phyloP scores from a whole-genome alignment of 2,329 filamentous ascomycete species.

The Fusarium keratoplasticum region DNA sequence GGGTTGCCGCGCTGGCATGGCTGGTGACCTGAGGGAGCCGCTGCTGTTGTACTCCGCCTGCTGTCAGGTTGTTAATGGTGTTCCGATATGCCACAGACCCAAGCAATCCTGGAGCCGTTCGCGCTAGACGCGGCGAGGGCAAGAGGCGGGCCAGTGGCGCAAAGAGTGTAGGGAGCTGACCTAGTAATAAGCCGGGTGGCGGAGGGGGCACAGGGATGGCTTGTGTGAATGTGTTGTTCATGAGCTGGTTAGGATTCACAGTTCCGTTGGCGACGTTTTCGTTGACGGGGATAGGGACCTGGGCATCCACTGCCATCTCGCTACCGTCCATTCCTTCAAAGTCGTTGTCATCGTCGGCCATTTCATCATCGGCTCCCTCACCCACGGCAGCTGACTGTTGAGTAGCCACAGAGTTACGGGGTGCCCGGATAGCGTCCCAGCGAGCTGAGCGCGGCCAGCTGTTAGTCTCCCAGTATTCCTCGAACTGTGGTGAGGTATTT shows the following conservation, averaged over 20 bases:
- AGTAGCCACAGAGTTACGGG: slow-evolving; percentile 13
- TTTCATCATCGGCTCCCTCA: slow-evolving; percentile 56
- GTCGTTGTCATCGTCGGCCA: slow-evolving; percentile 58
- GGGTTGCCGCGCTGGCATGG: slow-evolving; percentile 47
- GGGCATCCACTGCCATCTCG: slow-evolving; percentile 53
- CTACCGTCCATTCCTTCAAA: slow-evolving; percentile 55
- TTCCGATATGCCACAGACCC: slow-evolving; percentile 41
- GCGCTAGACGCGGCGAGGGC: slow-evolving; percentile 31
- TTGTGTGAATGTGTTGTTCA: slow-evolving; percentile 33
- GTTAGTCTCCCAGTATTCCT: slow-evolving; percentile 54
- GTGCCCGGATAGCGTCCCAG: slow-evolving; percentile 7
- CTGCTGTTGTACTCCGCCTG: slow-evolving; percentile 35
- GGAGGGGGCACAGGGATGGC: slow-evolving; percentile 46
- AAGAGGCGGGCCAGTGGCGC: slow-evolving; percentile 30
- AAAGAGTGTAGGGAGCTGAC: slow-evolving; percentile 40
- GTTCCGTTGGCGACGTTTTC: slow-evolving; percentile 20
- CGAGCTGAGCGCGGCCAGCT: slow-evolving; percentile 20
- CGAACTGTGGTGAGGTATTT: slow-evolving; percentile 66
- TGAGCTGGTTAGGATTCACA: slow-evolving; percentile 6
- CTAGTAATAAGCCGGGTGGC: slow-evolving; percentile 33
- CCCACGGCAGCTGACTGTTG: slow-evolving; percentile 32
- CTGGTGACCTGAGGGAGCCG: background rate
- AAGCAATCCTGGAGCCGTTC: slow-evolving; percentile 30
- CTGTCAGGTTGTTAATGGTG: slow-evolving; percentile 45
- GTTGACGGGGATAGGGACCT: slow-evolving; percentile 43